Evolutionary conservation across 768 basidiomycete genomes (phyloP).

Genomic region (Psilocybe sp.): DNA sequence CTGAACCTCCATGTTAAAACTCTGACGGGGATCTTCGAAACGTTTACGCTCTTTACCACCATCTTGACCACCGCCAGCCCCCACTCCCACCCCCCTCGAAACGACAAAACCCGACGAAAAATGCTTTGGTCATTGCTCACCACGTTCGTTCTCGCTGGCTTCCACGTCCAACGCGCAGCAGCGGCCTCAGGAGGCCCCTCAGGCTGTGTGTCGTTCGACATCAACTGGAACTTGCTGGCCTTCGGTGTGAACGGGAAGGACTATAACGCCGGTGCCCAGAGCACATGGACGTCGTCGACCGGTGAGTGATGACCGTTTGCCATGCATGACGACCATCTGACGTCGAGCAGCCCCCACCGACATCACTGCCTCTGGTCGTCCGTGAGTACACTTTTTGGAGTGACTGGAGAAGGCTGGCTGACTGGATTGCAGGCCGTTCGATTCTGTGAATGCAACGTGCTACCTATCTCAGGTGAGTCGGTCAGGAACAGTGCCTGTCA

Average conservation of each 20-base stretch:
- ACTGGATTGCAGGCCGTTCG: conserved; percentile 52
- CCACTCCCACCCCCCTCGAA: neutral
- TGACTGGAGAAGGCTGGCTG: neutral
- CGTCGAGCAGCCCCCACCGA: conserved; percentile 43
- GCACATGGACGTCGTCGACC: conserved; percentile 51
- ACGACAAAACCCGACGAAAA: neutral
- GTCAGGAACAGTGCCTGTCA: neutral
- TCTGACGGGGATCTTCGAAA: too few species aligned
- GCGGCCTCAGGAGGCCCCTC: conserved; percentile 21
- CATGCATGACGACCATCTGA: conserved; percentile 11
- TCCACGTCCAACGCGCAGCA: conserved; percentile 14
- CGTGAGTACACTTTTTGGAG: conserved; percentile 46
- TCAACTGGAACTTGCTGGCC: conserved; percentile 78
- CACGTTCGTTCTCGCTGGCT: conserved; percentile 12
- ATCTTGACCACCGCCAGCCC: conserved; percentile 3
- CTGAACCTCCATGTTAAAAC: too few species aligned
- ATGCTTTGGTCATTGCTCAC: conserved; percentile 20
- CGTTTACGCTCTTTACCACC: neutral
- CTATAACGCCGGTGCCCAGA: conserved; percentile 73
- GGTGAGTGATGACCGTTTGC: conserved; percentile 35
- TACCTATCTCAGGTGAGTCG: conserved; percentile 63
- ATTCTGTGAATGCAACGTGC: conserved; percentile 62
- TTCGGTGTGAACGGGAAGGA: conserved; percentile 85
- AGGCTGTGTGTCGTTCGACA: conserved; percentile 75
- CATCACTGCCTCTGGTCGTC: conserved; percentile 72